Conservation (phyloP, 352 stramenopile species). For the Blastocystis sp. region DNA sequence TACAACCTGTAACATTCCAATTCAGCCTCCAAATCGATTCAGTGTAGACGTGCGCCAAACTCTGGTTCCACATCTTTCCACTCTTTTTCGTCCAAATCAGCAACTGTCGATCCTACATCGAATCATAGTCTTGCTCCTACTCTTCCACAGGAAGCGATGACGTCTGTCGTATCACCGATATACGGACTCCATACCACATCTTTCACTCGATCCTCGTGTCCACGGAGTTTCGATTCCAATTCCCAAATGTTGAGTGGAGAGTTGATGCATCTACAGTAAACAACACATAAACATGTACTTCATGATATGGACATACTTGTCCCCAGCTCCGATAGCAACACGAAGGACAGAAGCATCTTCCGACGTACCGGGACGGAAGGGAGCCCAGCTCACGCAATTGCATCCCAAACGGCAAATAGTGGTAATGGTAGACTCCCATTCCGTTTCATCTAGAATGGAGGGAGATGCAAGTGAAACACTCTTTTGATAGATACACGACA, state of each 20-base stretch:
- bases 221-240: constrained; percentile 61
- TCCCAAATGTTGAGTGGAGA: constrained; percentile 21
- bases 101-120: constrained; percentile 71
- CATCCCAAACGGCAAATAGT: constrained; percentile 75
- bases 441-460: constrained; percentile 68
- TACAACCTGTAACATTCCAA: constrained; percentile 94
- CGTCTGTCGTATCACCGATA: constrained; percentile 82
- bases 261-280: constrained; percentile 4
- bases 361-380: constrained; percentile 72
- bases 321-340: constrained; percentile 88
- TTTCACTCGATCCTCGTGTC: constrained; percentile 79
- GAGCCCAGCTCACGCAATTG: constrained; percentile 92
- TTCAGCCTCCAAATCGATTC: constrained; percentile 93
- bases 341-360: constrained; percentile 63
- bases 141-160: constrained; percentile 78
- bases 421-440: constrained; percentile 84
- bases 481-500: constrained; percentile 71
- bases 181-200: constrained; percentile 93
- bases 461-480: constrained; percentile 63
- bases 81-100: constrained; percentile 86
- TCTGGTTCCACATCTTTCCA: constrained; percentile 64
- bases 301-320: constrained; percentile 95
- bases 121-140: neutral
- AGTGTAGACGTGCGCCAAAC: constrained; percentile 85
- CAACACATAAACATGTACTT: constrained; percentile 64